Conservation (phyloP, 768 basidiomycete species). For the Hypholoma sublateritium region DNA sequence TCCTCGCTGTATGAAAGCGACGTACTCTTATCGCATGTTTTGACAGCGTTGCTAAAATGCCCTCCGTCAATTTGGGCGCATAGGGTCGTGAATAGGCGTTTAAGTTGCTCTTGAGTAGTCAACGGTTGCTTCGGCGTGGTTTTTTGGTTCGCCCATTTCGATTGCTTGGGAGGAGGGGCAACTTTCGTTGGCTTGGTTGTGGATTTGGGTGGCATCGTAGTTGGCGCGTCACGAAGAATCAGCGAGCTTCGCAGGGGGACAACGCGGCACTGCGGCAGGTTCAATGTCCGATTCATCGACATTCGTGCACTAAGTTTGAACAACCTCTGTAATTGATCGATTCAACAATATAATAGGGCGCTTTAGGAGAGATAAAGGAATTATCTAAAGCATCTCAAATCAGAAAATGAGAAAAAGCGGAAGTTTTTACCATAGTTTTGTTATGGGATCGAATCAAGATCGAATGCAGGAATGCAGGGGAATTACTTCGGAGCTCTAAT, state of each 20-base stretch:
- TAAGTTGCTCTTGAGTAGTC: slow-evolving; percentile 37
- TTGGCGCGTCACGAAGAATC: background rate
- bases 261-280: background rate
- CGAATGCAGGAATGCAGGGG: too few species aligned
- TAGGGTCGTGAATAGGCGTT: slow-evolving; percentile 73
- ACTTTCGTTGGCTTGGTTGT: slow-evolving; percentile 9
- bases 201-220: slow-evolving; percentile 21
- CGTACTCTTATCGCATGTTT: slow-evolving; percentile 91
- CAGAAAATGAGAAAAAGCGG: too few species aligned
- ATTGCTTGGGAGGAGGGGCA: slow-evolving; percentile 12
- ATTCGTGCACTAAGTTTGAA: too few species aligned
- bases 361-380: too few species aligned
- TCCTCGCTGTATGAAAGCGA: slow-evolving; percentile 18
- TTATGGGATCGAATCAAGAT: too few species aligned
- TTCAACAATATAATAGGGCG: too few species aligned
- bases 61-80: slow-evolving; percentile 91
- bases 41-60: slow-evolving; percentile 81
- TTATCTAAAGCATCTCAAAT: too few species aligned
- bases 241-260: background rate
- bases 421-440: too few species aligned
- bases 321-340: too few species aligned
- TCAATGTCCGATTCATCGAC: background rate
- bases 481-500: too few species aligned
- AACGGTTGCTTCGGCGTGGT: slow-evolving; percentile 29
- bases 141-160: slow-evolving; percentile 22